These are phyloP conservation scores for Emericellopsis cladophorae DNA, from an alignment of 2,329 filamentous ascomycete genomes.

Conservation along the genomic window DNA sequence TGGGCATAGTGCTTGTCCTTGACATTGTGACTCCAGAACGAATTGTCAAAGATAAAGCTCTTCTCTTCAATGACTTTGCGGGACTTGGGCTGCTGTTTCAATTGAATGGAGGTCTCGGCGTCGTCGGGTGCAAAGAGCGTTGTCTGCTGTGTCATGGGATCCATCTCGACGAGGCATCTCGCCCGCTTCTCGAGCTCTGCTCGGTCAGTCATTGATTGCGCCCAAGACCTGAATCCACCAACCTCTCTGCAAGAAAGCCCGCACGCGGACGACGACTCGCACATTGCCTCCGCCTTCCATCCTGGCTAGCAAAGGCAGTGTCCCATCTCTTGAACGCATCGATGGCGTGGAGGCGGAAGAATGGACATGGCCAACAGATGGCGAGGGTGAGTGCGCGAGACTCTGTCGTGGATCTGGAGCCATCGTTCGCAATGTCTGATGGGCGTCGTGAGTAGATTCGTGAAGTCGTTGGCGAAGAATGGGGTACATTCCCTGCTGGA, in stretches of 20 bases:
- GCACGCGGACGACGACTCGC: slow-evolving; percentile 67
- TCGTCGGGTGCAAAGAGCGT: slow-evolving; percentile 60
- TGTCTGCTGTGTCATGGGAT: slow-evolving; percentile 74
- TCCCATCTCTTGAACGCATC: slow-evolving; percentile 58
- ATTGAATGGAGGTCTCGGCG: slow-evolving; percentile 29
- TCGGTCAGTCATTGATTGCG: not conserved
- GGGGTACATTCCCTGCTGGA: slow-evolving; percentile 19
- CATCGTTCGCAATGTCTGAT: slow-evolving; percentile 25
- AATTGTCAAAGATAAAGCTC: slow-evolving; percentile 91
- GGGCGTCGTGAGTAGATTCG: slow-evolving; percentile 24
- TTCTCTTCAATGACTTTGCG: slow-evolving; percentile 77
- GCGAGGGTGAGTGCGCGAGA: slow-evolving; percentile 23
- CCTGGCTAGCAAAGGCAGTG: slow-evolving; percentile 41
- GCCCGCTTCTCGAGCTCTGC: slow-evolving; percentile 71
- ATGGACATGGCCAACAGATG: slow-evolving; percentile 22
- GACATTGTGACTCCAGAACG: slow-evolving; percentile 88
- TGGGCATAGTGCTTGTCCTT: slow-evolving; percentile 75
- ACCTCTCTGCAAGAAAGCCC: slow-evolving; percentile 72
- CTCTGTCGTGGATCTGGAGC: slow-evolving; percentile 31
- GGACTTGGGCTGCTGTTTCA: slow-evolving; percentile 29
- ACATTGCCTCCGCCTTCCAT: slow-evolving; percentile 63
- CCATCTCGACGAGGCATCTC: slow-evolving; percentile 83
- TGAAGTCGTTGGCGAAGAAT: slow-evolving; percentile 26
- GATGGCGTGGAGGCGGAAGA: slow-evolving; percentile 72
- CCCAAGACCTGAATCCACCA: slow-evolving; percentile 14